Percentiles rank a stretch among this genome's conserved stretches.
Evolutionary conservation across 2,329 filamentous ascomycete genomes (phyloP).

Genomic region (Fusarium xyrophilum): DNA sequence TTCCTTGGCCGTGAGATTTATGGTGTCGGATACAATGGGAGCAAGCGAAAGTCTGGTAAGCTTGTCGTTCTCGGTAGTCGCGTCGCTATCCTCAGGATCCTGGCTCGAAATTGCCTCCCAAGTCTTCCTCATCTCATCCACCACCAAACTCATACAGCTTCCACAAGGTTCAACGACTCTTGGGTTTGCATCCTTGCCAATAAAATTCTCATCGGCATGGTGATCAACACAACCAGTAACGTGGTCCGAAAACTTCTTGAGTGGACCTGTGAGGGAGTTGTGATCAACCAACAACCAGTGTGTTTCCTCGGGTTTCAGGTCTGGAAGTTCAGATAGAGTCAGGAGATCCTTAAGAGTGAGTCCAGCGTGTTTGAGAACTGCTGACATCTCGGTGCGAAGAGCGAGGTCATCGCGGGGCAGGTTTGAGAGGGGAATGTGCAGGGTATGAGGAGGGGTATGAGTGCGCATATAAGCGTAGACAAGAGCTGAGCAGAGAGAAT

Average conservation of each 20-base stretch:
- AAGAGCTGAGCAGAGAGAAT: conserved; percentile 78
- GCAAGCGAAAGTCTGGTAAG: conserved; percentile 73
- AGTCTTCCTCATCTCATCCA: conserved; percentile 61
- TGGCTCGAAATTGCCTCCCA: conserved; percentile 62
- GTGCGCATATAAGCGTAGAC: conserved; percentile 77
- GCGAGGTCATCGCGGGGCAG: conserved; percentile 71
- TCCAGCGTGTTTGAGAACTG: conserved; percentile 67
- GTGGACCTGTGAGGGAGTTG: conserved; percentile 71
- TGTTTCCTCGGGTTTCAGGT: conserved; percentile 61
- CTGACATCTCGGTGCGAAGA: conserved; percentile 75
- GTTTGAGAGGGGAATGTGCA: conserved; percentile 78
- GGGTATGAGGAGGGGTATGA: conserved; percentile 57
- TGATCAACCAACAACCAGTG: conserved; percentile 81
- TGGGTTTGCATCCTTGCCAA: conserved; percentile 57
- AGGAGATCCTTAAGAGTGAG: conserved; percentile 68
- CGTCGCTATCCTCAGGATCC: conserved; percentile 35
- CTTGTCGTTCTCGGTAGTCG: conserved; percentile 57
- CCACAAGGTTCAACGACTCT: conserved; percentile 71
- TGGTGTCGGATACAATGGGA: conserved; percentile 76
- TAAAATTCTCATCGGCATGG: conserved; percentile 72
- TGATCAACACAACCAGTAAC: conserved; percentile 78
- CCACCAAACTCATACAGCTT: conserved; percentile 75
- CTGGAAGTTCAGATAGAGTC: conserved; percentile 61
- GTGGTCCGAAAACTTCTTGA: conserved; percentile 59
- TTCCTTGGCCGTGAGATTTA: conserved; percentile 64